phyloP scores from a whole-genome alignment of 768 basidiomycete genomes.

The Kwoniella europaea region DNA sequence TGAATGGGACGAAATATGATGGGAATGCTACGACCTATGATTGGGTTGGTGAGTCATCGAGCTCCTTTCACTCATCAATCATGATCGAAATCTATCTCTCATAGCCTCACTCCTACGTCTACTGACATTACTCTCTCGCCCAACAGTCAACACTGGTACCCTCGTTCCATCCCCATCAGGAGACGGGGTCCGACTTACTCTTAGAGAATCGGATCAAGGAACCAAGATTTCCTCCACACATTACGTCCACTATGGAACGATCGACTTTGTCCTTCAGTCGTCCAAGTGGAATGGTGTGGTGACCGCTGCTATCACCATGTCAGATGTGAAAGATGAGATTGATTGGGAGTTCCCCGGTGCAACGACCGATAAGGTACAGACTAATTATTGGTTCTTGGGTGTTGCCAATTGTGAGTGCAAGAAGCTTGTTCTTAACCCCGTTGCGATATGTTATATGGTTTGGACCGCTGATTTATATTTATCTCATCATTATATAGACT shows the following conservation, averaged over 20 bases:
- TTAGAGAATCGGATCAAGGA: slow-evolving; percentile 73
- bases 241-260: slow-evolving; percentile 79
- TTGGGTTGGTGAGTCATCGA: slow-evolving; percentile 45
- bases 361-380: slow-evolving; percentile 70
- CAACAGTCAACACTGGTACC: slow-evolving; percentile 28
- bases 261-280: slow-evolving; percentile 63
- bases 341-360: slow-evolving; percentile 57
- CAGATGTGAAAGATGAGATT: slow-evolving; percentile 65
- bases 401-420: slow-evolving; percentile 43
- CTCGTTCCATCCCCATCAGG: slow-evolving; percentile 34
- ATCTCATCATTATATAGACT: slow-evolving; percentile 23
- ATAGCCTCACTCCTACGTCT: background rate
- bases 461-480: background rate
- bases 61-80: background rate
- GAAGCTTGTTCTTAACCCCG: background rate
- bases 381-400: slow-evolving; percentile 63
- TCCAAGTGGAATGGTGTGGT: slow-evolving; percentile 80
- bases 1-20: slow-evolving; percentile 71
- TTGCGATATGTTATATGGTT: background rate
- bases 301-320: slow-evolving; percentile 73
- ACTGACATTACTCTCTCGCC: background rate
- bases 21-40: slow-evolving; percentile 75
- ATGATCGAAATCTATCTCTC: background rate
- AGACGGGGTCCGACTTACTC: slow-evolving; percentile 60
- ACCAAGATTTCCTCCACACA: slow-evolving; percentile 78